Base-by-base conservation (phyloP, 495 filamentous ascomycete species). In the Oidiodendron maius region DNA sequence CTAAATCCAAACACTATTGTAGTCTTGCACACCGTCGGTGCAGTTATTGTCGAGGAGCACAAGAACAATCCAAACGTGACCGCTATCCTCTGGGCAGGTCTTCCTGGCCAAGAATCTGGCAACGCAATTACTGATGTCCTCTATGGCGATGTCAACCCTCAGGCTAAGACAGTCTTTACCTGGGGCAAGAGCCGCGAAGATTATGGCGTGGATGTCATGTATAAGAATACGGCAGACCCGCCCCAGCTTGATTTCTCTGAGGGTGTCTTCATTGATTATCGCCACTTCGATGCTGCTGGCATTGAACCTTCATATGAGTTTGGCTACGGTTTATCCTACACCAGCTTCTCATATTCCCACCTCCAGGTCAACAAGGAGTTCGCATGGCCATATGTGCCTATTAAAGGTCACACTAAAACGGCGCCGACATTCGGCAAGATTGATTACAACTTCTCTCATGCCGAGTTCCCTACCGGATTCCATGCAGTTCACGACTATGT, bases 261-360 rank as follows among this genome's bases (percentile, higher is more conserved):
- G 57, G 91, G 91, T 28, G 74, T 84, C 22, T 93, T 95, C 68
- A 94, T 96, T 64, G 93, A 98, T 67, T 98, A 98, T 66, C 87
- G 93, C 45, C 71, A 81, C 48, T 87, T 98, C 40, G 93, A 98
- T 71, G 83, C 82, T 64, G 69, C 72, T 23, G 70, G 81, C 32
- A 77, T 84, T 44, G 73, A 80, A 18, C 89, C 93, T 1, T 81
- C 87, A 48, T 98, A 86, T 63, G 89, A 95, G 62, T 98, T 97
- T 55, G 93, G 93, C 9, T 89, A 80, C 63, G 93, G 93, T 35
- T 68, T 97, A 51, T 88, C 81, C 55, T 96, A 96, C 68, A 94
- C 90, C 17, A 91, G 74, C 9, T 97, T 91, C 61, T 63, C 75
- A 16, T 95, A 91, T 72, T 84, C 86, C 38, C 73, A 89, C 59